Evolutionary conservation across 352 stramenopile species (phyloP), one percentile per base, ranked within the genome.

Genomic region (Pseudoperonospora humuli): DNA sequence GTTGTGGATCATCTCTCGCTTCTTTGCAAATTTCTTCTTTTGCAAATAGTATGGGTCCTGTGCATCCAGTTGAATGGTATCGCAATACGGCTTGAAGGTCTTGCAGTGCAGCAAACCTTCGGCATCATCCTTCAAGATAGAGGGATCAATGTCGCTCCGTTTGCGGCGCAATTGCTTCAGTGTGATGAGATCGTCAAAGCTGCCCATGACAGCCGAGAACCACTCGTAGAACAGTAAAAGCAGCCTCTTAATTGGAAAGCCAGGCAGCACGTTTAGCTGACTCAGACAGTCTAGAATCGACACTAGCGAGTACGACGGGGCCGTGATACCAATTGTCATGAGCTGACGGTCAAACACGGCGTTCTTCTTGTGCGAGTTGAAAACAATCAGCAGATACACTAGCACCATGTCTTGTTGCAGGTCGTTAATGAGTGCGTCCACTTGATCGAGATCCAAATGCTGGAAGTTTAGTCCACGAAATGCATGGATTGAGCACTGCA

Each of bases 331-430:
- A 35, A 84, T 54, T 21, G 75, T 56, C 54, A 79, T 77, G 29
- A 91, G 61, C 45, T 86, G 62, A 9, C 78, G 71, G 25, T 87
- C 71, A 34, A 88, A 84, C 19, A 80, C 68, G 2, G 60, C 46
- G 28, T 84, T 83, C 21, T 75, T 56, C 41, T 70, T 65, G 51
- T 84, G 64, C 10, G 70, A 52, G 36, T 84, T 91, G 48, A 91
- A 84, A 13, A 86, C 39, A 13, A 91, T 79, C 1, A 88, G 56
- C 42, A 87, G 39, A 42, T 84, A 91, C 43, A 87, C 68, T 18
- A 91, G 70, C 48, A 75, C 72, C 70, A 91, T 86, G 41, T 81
- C 70, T 23, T 78, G 74, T 40, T 91, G 77, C 10, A 91, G 48
- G 27, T 88, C 65, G 21, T 54, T 55, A 31, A 88, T 75, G 50